Percentiles rank a stretch among this genome's conserved stretches.
These are phyloP conservation scores for Pistacia atlantica DNA, from an alignment of 345 rosid species.

Conservation along the genomic window DNA sequence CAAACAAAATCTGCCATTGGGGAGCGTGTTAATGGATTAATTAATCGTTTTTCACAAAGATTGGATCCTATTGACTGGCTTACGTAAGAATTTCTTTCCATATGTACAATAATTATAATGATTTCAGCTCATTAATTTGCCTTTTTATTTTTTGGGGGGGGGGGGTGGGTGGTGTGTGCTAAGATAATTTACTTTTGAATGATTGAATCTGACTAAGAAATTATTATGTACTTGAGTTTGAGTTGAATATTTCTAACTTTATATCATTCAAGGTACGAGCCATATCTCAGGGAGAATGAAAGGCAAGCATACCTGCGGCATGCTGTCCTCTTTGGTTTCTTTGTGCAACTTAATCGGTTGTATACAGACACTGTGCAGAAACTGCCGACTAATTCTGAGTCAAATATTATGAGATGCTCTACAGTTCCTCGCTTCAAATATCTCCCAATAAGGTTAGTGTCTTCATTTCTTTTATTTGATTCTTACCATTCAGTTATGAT, in stretches of 20 bases:
- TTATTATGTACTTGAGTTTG: not conserved
- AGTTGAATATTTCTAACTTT: not conserved
- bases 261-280: constrained; percentile 66
- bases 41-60: constrained; percentile 61
- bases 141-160: not conserved
- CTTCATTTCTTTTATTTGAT: constrained; percentile 13
- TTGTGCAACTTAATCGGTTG: constrained; percentile 94
- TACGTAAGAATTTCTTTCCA: constrained; percentile 61
- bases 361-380: constrained; percentile 86
- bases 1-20: constrained; percentile 48
- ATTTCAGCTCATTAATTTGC: not conserved
- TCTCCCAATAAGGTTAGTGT: constrained; percentile 86
- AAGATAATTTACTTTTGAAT: not conserved
- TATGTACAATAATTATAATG: not conserved
- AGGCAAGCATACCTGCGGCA: constrained; percentile 85
- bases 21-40: constrained; percentile 63
- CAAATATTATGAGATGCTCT: constrained; percentile 95
- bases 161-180: too few relatives aligned
- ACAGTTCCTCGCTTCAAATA: constrained; percentile 93
- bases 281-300: constrained; percentile 94
- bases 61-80: constrained; percentile 99
- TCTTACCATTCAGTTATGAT: not conserved
- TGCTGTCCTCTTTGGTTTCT: constrained; percentile 98
- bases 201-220: not conserved
- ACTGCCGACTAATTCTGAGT: constrained; percentile 84